Evolutionary conservation across 2,329 filamentous ascomycete genomes (phyloP).

Genomic region (Aspergillus aculeatinus): DNA sequence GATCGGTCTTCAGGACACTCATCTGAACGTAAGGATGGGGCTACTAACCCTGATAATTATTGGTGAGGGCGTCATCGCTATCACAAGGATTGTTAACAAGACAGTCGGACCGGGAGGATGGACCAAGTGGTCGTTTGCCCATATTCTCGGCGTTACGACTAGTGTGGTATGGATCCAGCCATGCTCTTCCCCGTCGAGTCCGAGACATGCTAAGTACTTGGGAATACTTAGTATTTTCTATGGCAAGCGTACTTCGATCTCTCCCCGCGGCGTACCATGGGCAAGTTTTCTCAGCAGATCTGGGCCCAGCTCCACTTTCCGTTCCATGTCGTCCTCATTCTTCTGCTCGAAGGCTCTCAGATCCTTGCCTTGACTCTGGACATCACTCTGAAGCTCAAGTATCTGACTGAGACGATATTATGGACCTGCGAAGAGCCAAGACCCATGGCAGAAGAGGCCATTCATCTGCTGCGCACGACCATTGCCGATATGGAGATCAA

Average conservation of each 20-base stretch:
- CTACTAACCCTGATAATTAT: conserved; percentile 66
- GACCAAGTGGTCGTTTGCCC: conserved; percentile 42
- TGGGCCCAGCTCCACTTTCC: conserved; percentile 57
- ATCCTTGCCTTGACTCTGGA: conserved; percentile 52
- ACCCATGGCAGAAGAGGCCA: conserved; percentile 27
- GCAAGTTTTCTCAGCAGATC: conserved; percentile 58
- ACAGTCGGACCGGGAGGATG: conserved; percentile 43
- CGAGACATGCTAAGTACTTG: conserved; percentile 8
- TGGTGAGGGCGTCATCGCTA: conserved; percentile 64
- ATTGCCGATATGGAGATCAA: conserved; percentile 44
- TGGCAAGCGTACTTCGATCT: conserved; percentile 65
- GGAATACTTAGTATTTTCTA: conserved; percentile 50
- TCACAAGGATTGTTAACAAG: conserved; percentile 57
- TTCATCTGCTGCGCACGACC: conserved; percentile 37
- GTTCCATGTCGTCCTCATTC: conserved; percentile 62
- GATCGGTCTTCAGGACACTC: conserved; percentile 61
- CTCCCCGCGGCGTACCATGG: conserved; percentile 50
- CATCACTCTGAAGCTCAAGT: conserved; percentile 41
- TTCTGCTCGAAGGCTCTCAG: conserved; percentile 65
- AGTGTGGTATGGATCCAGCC: conserved; percentile 33
- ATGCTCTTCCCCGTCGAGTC: not conserved
- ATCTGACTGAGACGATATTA: conserved; percentile 40
- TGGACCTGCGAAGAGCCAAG: conserved; percentile 42
- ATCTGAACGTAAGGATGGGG: conserved; percentile 63
- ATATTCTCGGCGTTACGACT: conserved; percentile 38